Base-by-base conservation (phyloP, 306 rosid species). In the Macrotyloma uniflorum region DNA sequence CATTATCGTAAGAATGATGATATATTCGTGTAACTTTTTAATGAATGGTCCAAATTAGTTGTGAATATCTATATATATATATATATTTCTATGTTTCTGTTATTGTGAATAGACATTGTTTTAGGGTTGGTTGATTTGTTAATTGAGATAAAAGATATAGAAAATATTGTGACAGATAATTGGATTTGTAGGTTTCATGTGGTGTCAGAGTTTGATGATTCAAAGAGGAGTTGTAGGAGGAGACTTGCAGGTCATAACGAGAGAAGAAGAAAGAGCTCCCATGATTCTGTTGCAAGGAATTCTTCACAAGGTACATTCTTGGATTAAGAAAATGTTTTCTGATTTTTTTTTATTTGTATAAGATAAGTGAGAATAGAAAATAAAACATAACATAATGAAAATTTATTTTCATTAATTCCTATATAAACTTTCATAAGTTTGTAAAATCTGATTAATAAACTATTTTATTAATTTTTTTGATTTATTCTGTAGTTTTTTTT, bases 191-290 rank as follows among this genome's bases (percentile, higher is more conserved):
- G 98, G 97, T 94, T 94, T 78, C 98, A 94, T 78, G 88, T 79
- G 53, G 89, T 92, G 67, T 87, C 97, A 8, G 98, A 94, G 80
- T 93, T 93, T 77, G 98, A 93, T 78, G 92, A 93, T 49, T 85
- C 97, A 5, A 93, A 93, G 86, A 91, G 98, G 79, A 93, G 98
- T 84, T 93, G 98, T 58, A 86, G 94, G 83, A 88, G 98, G 81
- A 79, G 98, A 88, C 76, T 94, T 43, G 98, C 98, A n/a, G 98
- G 98, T 10, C 98, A 94, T 79, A 94, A 94, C 46, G 94, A 94
- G 69, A 86, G 98, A 77, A 92, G 98, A 84, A 88, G 98, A 87
- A 94, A 94, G 96, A 88, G 89, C 84, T 82, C 90, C 46, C 89
- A 90, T 43, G 93, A 94, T 62, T 90, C 96, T 81, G 76, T 89